A percentile compares a stretch with the other conserved stretches of the same genome.
Evolutionary conservation across 768 basidiomycete species (phyloP).

Genomic region (Phylloporus sp.): DNA sequence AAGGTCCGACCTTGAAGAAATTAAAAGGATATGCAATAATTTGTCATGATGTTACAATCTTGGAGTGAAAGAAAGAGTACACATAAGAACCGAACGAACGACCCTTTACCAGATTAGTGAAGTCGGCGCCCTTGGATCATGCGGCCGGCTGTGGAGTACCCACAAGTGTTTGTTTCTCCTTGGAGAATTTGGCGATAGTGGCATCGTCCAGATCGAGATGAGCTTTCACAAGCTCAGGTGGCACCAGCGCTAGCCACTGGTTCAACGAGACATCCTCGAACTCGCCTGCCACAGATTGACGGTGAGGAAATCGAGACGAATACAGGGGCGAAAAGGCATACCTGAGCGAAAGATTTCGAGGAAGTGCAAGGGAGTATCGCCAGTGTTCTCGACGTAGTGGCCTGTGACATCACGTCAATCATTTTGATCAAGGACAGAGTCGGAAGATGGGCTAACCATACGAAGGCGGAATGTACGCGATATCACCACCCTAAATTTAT

Average conservation of each 20-base stretch:
- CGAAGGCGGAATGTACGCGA: slow-evolving; percentile 23
- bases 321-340: slow-evolving; percentile 14
- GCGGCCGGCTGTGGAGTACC: slow-evolving; percentile 18
- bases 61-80: no score
- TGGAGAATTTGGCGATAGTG: slow-evolving; percentile 44
- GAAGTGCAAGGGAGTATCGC: slow-evolving; percentile 51
- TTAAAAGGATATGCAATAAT: no score
- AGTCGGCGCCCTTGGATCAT: background rate
- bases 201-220: slow-evolving; percentile 54
- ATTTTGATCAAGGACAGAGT: background rate
- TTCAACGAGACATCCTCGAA: slow-evolving; percentile 55
- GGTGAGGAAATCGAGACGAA: background rate
- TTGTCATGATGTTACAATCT: no score
- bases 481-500: slow-evolving; percentile 29
- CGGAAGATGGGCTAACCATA: slow-evolving; percentile 14
- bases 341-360: slow-evolving; percentile 61
- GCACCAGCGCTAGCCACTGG: slow-evolving; percentile 61
- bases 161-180: slow-evolving; percentile 48
- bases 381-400: slow-evolving; percentile 66
- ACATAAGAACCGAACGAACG: no score
- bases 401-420: slow-evolving; percentile 32
- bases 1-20: no score
- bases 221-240: slow-evolving; percentile 54
- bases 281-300: slow-evolving; percentile 28
- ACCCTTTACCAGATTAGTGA: no score